Percentiles rank a stretch among this genome's conserved stretches.
phyloP scores from a whole-genome alignment of 345 rosid genomes.

The Populus euphratica region DNA sequence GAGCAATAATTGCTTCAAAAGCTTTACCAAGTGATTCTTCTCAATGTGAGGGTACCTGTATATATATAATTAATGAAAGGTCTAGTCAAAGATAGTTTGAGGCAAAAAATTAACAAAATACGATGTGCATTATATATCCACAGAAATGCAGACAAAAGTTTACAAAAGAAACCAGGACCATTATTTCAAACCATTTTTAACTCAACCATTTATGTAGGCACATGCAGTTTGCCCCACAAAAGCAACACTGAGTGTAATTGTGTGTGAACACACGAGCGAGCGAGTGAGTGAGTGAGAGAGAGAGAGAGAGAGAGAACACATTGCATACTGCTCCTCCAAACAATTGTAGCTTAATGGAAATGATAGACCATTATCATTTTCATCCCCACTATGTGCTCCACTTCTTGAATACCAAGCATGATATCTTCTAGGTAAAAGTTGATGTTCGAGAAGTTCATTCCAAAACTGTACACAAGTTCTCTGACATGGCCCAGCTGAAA shows the following conservation, averaged over 20 bases:
- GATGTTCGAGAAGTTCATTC: conserved; percentile 86
- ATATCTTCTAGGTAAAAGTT: conserved; percentile 89
- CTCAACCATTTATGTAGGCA: conserved; percentile 1
- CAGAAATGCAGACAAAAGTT: background rate
- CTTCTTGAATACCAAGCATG: conserved; percentile 94
- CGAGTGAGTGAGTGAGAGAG: background rate
- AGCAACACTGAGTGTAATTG: background rate
- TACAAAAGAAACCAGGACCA: background rate
- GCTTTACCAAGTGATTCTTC: conserved; percentile 90
- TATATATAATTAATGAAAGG: conserved; percentile 23
- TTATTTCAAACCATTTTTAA: background rate
- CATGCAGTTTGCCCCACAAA: background rate
- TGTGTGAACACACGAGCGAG: background rate
- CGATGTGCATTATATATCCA: background rate
- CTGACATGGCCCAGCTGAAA: conserved; percentile 86
- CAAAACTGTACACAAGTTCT: conserved; percentile 63
- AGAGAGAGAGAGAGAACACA: conserved; percentile 3
- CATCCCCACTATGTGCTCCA: conserved; percentile 58
- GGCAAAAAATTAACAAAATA: background rate
- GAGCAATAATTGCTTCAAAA: conserved; percentile 75
- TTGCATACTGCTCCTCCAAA: conserved; percentile 66
- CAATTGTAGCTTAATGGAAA: conserved; percentile 66
- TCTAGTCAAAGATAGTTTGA: conserved; percentile 9
- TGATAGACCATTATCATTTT: conserved; percentile 73
- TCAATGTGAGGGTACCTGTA: conserved; percentile 81